Conservation (phyloP, 2,329 filamentous ascomycete species). For the Hypoxylon sp. region DNA sequence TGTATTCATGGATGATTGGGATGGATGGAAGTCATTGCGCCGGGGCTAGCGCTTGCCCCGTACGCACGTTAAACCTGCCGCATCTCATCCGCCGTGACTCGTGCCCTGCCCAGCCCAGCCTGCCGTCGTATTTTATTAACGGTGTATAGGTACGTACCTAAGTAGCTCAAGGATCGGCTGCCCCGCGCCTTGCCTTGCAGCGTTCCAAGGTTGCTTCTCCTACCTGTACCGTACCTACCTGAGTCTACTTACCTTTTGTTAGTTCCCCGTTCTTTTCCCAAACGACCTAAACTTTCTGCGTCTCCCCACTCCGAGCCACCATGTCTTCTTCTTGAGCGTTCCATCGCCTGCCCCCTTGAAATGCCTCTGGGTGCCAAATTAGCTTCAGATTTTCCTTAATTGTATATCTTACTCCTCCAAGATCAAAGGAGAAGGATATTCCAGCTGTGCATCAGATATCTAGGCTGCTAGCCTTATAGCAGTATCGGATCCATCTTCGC, state of each 20-base stretch:
- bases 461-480: slow-evolving; percentile 20
- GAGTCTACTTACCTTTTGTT: neutral
- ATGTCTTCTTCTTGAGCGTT: slow-evolving; percentile 41
- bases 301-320: slow-evolving; percentile 41
- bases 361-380: slow-evolving; percentile 22
- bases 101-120: slow-evolving; percentile 6
- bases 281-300: slow-evolving; percentile 10
- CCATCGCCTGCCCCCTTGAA: slow-evolving; percentile 38
- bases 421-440: slow-evolving; percentile 19
- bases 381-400: slow-evolving; percentile 22
- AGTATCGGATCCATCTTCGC: slow-evolving; percentile 26
- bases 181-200: slow-evolving; percentile 26
- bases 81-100: slow-evolving; percentile 30
- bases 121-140: slow-evolving; percentile 19
- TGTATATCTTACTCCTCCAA: slow-evolving; percentile 15
- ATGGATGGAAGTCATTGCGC: slow-evolving; percentile 1
- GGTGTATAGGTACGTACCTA: slow-evolving; percentile 23
- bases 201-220: slow-evolving; percentile 8
- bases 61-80: slow-evolving; percentile 26
- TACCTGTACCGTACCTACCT: slow-evolving; percentile 8
- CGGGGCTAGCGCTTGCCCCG: slow-evolving; percentile 16
- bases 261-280: slow-evolving; percentile 3
- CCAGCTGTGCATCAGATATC: slow-evolving; percentile 25
- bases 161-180: slow-evolving; percentile 27
- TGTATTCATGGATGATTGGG: neutral